These are phyloP conservation scores for Letharia columbiana DNA, from an alignment of 495 filamentous ascomycete genomes.

Conservation along the genomic window DNA sequence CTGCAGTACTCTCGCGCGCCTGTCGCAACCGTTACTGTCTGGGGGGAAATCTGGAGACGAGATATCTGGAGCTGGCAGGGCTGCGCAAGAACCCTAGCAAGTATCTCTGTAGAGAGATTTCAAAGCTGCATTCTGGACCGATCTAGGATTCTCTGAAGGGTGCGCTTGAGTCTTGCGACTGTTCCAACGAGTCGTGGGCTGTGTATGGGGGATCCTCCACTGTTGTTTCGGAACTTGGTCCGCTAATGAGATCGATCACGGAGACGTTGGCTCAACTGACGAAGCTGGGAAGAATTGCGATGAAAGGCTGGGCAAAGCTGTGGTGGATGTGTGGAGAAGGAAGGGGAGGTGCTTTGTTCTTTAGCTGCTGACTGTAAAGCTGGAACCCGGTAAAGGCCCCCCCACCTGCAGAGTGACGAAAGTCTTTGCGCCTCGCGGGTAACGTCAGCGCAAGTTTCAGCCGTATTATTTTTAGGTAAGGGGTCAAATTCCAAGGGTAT, in stretches of 20 bases:
- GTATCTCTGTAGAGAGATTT: neutral
- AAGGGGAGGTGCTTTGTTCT: neutral
- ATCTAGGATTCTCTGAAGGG: constrained; percentile 7
- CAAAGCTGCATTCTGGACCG: neutral
- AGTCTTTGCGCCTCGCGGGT: neutral
- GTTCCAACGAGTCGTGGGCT: neutral
- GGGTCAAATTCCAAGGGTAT: neutral
- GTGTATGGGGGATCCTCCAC: neutral
- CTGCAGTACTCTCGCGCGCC: constrained; percentile 12
- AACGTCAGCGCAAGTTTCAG: neutral
- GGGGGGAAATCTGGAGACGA: neutral
- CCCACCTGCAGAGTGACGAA: constrained; percentile 5
- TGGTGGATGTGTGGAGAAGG: neutral
- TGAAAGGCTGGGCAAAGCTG: neutral
- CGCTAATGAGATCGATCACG: neutral
- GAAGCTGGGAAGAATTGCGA: neutral
- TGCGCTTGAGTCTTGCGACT: constrained; percentile 7
- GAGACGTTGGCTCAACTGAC: neutral
- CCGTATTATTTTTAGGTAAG: neutral
- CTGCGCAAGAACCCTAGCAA: neutral
- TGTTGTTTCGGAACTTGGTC: neutral
- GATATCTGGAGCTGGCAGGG: constrained; percentile 3
- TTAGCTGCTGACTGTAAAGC: neutral
- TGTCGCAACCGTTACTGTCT: constrained; percentile 8
- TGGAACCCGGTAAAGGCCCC: too few species aligned